A percentile compares a stretch with the other conserved stretches of the same genome.
Evolutionary conservation across 1,284 basidiomycete species (phyloP).

Genomic region (Irpex sp.): DNA sequence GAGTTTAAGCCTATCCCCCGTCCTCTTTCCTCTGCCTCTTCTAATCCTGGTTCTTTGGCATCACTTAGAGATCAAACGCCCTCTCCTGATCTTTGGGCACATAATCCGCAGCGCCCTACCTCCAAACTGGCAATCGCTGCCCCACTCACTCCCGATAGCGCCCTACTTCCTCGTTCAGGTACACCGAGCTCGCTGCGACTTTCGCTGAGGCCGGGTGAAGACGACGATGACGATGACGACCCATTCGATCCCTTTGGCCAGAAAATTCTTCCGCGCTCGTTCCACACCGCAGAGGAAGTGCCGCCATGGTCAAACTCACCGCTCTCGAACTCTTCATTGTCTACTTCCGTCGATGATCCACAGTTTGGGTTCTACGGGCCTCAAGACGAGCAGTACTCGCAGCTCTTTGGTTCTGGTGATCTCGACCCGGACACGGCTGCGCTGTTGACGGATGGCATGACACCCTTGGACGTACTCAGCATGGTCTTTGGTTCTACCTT

Average conservation of each 20-base stretch:
- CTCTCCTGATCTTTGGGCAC: slow-evolving; percentile 79
- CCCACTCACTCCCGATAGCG: slow-evolving; percentile 76
- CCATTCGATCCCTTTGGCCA: slow-evolving; percentile 71
- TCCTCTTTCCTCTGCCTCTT: slow-evolving; percentile 69
- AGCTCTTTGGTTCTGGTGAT: slow-evolving; percentile 18
- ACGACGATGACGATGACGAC: slow-evolving; percentile 60
- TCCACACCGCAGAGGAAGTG: slow-evolving; percentile 69
- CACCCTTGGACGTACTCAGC: slow-evolving; percentile 92
- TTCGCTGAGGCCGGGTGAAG: slow-evolving; percentile 51
- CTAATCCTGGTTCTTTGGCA: slow-evolving; percentile 55
- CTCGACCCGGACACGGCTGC: slow-evolving; percentile 51
- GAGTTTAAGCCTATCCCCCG: slow-evolving; percentile 70
- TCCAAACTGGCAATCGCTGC: slow-evolving; percentile 89
- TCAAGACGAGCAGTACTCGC: slow-evolving; percentile 16
- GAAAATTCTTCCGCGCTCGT: slow-evolving; percentile 46
- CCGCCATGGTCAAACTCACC: slow-evolving; percentile 52
- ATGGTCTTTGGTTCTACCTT: slow-evolving; percentile 90
- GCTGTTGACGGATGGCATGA: slow-evolving; percentile 86
- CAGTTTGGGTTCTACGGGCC: slow-evolving; percentile 20
- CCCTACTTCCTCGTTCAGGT: slow-evolving; percentile 48
- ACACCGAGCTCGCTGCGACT: slow-evolving; percentile 59
- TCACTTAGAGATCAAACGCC: slow-evolving; percentile 65
- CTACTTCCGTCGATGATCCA: slow-evolving; percentile 47
- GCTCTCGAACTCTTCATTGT: slow-evolving; percentile 44
- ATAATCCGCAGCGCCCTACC: slow-evolving; percentile 65